Base-by-base conservation (phyloP, 2,329 filamentous ascomycete species). In the Colletotrichum godetiae region DNA sequence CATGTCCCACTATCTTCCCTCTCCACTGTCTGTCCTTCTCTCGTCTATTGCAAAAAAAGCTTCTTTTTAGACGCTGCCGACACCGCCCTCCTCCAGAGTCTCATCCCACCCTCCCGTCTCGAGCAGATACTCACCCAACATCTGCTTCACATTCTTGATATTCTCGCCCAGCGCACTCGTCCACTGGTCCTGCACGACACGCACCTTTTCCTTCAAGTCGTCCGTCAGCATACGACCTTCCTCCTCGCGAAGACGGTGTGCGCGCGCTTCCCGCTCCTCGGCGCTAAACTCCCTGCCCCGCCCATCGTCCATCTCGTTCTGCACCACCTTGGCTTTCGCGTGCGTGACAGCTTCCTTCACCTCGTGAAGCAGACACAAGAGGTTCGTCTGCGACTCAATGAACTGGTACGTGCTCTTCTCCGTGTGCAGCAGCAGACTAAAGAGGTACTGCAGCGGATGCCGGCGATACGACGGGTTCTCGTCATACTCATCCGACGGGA, bases 361-460 rank as follows among this genome's bases (percentile, higher is more conserved):
- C 82, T 98, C 95, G 78, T 98, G 97, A 69, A 98, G 84, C 49
- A 98, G 86, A 79, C 96, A 98, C 29, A 98, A 87, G 42, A 98
- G 86, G 79, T 98, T 98, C 35, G 92, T 96, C 85, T 98, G 96
- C 7, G 92, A 93, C 85, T 98, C 97, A 78, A 98, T 98, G 83
- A 98, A 98, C 81, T 98, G 97, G 79, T 98, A 97, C 10, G 95
- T 96, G 78, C 93, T 95, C 85, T 97, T 97, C 81, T 97, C 94
- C 0, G 95, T 93, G 78, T 98, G 96, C 6, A 92, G 89, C 10
- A 99, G 87, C 29, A 98, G 86, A 59, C 92, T 93, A 81, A 95
- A 97, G 0, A 99, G 88, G 81, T 99, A 98, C 82, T 98, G 95
- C 80, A 98, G 84, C 12, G 97, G 97, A 79, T 95, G 94, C 1